Conservation (phyloP, 768 basidiomycete species). For the Macrolepiota dolichaula region DNA sequence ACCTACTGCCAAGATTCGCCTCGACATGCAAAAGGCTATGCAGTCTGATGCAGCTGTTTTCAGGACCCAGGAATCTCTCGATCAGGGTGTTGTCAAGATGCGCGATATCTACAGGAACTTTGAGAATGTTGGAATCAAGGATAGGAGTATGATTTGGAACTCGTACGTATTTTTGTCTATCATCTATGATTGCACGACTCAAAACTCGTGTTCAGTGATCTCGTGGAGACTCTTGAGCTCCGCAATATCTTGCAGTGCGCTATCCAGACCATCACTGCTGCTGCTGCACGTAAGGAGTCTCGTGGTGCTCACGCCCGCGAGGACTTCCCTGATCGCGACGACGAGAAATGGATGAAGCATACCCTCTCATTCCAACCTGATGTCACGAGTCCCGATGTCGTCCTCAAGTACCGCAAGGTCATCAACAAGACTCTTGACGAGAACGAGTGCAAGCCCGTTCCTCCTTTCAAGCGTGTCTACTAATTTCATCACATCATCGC, state of each 20-base stretch:
- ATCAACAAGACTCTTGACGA: constrained; percentile 88
- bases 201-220: constrained; percentile 56
- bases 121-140: constrained; percentile 92
- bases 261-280: constrained; percentile 91
- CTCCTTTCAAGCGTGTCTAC: constrained; percentile 97
- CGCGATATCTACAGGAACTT: constrained; percentile 84
- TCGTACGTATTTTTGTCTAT: constrained; percentile 53
- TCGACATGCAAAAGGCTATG: constrained; percentile 99
- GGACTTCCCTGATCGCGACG: constrained; percentile 98
- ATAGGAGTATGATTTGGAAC: constrained; percentile 99
- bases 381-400: constrained; percentile 72
- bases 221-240: constrained; percentile 95
- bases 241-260: constrained; percentile 95
- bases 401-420: constrained; percentile 85
- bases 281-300: constrained; percentile 93
- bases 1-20: constrained; percentile 84
- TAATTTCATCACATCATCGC: constrained; percentile 29
- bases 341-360: constrained; percentile 92
- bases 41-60: constrained; percentile 98
- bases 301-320: constrained; percentile 99
- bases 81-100: constrained; percentile 90
- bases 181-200: neutral
- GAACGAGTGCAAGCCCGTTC: constrained; percentile 94
- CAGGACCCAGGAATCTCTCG: constrained; percentile 85
- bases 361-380: constrained; percentile 92